Evolutionary conservation across 2,329 filamentous ascomycete species (phyloP).

Genomic region (Trichoderma sp.): DNA sequence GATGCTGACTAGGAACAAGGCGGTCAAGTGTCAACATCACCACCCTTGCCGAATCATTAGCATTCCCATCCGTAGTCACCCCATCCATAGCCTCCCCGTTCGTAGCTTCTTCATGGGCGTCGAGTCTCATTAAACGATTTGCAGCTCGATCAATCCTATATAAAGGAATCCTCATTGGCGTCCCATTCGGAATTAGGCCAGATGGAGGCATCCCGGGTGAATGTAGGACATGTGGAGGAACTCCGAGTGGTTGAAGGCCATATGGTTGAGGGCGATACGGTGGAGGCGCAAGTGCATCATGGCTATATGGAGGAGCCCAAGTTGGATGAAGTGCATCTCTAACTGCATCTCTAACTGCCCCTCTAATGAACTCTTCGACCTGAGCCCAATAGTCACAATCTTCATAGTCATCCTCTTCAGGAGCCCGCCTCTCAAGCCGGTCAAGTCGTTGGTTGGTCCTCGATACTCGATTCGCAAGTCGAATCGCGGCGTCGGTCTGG

Average conservation of each 20-base stretch:
- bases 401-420: not conserved
- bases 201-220: not conserved
- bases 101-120: not conserved
- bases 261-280: not conserved
- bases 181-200: not conserved
- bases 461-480: not conserved
- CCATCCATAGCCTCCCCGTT: too few species aligned
- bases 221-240: not conserved
- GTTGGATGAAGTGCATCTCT: too few species aligned
- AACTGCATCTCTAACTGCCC: not conserved
- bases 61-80: too few species aligned
- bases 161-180: not conserved
- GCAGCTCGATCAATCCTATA: not conserved
- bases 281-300: not conserved
- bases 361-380: not conserved
- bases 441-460: not conserved
- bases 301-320: not conserved
- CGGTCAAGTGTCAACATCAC: too few species aligned
- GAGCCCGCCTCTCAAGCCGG: not conserved
- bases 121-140: too few species aligned
- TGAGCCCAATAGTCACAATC: not conserved
- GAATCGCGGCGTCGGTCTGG: not conserved
- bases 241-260: not conserved
- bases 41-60: too few species aligned
- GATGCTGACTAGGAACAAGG: too few species aligned